Evolutionary conservation across 108 stramenopile species (phyloP).

Genomic region (Pseudonitzschia multiseries): DNA sequence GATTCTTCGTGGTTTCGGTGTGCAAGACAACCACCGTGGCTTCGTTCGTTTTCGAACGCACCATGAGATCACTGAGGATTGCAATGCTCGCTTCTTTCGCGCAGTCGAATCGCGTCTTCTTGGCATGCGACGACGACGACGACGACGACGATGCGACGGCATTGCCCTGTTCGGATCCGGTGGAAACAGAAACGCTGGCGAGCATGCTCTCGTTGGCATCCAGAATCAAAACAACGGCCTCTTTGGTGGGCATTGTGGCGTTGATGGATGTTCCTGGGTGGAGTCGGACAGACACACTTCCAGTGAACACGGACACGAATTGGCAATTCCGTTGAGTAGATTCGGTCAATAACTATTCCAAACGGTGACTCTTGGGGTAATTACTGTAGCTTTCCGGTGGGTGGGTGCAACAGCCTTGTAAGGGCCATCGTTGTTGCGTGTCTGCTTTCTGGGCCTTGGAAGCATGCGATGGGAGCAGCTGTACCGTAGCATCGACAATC

Average conservation of each 20-base stretch:
- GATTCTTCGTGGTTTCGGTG: constrained; percentile 53
- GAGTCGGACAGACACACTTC: background rate
- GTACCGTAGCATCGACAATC: too few species aligned
- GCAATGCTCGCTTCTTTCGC: constrained; percentile 52
- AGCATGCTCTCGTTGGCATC: constrained; percentile 69
- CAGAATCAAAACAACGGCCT: constrained; percentile 72
- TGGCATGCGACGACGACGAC: too few species aligned
- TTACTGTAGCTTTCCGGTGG: too few species aligned
- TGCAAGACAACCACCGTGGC: constrained; percentile 59
- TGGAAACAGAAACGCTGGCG: background rate
- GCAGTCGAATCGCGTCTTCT: constrained; percentile 41
- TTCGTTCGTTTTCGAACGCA: constrained; percentile 58
- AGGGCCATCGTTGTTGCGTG: too few species aligned
- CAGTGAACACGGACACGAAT: too few species aligned
- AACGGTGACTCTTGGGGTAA: too few species aligned
- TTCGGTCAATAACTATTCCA: too few species aligned
- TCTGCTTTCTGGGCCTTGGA: too few species aligned
- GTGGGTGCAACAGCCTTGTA: too few species aligned
- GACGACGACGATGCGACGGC: too few species aligned
- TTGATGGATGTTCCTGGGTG: background rate
- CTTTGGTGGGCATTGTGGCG: constrained; percentile 35
- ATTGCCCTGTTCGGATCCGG: background rate
- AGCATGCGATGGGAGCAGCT: too few species aligned
- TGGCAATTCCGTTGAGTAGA: too few species aligned
- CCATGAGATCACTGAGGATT: constrained; percentile 63